Conservation (phyloP, 1,284 basidiomycete genomes). For the Leccinum huronense region DNA sequence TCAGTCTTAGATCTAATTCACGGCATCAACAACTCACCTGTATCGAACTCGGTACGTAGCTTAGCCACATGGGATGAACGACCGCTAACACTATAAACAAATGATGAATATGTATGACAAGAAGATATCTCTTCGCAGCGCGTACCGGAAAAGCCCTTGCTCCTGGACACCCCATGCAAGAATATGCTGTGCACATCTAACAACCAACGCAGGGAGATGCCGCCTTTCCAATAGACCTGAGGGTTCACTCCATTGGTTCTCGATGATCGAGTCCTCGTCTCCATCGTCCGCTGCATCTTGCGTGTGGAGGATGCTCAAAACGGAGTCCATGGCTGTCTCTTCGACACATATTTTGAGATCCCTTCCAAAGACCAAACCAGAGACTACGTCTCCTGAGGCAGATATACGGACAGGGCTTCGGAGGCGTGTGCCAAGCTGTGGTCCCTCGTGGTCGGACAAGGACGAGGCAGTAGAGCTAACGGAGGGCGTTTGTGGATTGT, state of each 20-base stretch:
- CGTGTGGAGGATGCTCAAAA: conserved; percentile 22
- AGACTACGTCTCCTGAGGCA: conserved; percentile 35
- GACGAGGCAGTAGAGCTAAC: conserved; percentile 52
- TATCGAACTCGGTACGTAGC: conserved; percentile 80
- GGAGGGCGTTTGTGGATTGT: conserved; percentile 59
- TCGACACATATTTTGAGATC: conserved; percentile 55
- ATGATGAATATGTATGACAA: conserved; percentile 13
- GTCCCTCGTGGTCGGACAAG: conserved; percentile 56
- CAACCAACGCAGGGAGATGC: conserved; percentile 67
- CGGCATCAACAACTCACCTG: conserved; percentile 47
- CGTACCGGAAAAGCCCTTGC: conserved; percentile 79
- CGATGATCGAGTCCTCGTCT: conserved; percentile 20
- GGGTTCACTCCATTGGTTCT: conserved; percentile 26
- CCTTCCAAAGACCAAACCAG: conserved; percentile 65
- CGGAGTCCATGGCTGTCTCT: conserved; percentile 54
- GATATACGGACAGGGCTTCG: conserved; percentile 49
- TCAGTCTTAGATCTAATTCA: conserved; percentile 10
- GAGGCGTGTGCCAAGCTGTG: conserved; percentile 53
- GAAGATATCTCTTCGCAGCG: conserved; percentile 8
- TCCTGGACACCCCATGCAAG: conserved; percentile 78
- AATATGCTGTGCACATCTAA: conserved; percentile 78
- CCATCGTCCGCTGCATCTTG: conserved; percentile 20
- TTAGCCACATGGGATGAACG: conserved; percentile 72
- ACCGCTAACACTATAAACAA: conserved; percentile 59
- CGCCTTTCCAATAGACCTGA: conserved; percentile 50